A percentile compares a stretch with the other conserved stretches of the same genome.
These are phyloP conservation scores for Blastomyces silverae DNA, from an alignment of 2,329 filamentous ascomycete species.

Conservation along the genomic window DNA sequence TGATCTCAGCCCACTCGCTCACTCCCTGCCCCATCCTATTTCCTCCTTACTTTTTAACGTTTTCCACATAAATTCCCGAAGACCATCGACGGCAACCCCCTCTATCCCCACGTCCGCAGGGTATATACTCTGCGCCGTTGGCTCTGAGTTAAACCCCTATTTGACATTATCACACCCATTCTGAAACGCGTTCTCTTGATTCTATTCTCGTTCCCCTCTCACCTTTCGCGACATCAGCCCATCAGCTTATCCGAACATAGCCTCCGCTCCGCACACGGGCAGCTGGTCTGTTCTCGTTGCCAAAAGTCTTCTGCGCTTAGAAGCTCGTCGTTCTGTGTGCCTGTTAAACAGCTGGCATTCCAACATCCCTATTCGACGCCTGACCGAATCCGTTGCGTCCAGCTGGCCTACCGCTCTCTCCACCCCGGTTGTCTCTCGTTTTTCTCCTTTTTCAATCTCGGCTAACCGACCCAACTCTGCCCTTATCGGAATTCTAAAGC, in stretches of 20 bases:
- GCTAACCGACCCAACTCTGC: neutral
- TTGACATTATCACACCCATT: neutral
- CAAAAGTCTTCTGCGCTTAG: neutral
- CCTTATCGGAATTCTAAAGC: neutral
- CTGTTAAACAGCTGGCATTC: neutral
- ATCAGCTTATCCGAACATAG: neutral
- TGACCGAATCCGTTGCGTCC: neutral
- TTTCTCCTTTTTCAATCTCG: neutral
- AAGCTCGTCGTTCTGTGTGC: neutral
- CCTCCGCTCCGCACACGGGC: neutral
- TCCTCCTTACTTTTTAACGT: neutral
- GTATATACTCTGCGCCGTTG: neutral
- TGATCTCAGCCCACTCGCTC: neutral
- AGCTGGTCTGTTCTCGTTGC: constrained; percentile 13
- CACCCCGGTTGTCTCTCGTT: neutral
- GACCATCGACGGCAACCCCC: neutral
- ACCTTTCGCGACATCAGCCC: neutral
- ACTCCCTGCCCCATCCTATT: neutral
- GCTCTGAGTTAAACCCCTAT: neutral
- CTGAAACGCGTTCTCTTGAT: constrained; percentile 6
- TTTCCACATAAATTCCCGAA: neutral
- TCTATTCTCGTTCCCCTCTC: neutral
- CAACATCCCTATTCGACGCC: neutral
- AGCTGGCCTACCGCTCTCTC: neutral
- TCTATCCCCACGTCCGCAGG: neutral